Conservation (phyloP, 768 basidiomycete species). For the Tulasnella sp. region DNA sequence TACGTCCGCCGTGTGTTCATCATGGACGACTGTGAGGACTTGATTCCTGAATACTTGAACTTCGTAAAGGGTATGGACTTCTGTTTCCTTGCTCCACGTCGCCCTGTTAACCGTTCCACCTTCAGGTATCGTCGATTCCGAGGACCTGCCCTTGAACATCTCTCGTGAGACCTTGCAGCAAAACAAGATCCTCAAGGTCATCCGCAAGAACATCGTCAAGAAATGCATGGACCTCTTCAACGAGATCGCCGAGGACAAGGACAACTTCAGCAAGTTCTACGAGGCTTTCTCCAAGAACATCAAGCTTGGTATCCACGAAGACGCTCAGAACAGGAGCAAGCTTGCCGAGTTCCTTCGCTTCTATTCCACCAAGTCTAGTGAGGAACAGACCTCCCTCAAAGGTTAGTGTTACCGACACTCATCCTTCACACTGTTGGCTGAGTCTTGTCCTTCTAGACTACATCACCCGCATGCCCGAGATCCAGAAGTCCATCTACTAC, state of each 20-base stretch:
- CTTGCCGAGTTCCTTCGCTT: slow-evolving; percentile 98
- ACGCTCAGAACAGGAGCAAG: slow-evolving; percentile 97
- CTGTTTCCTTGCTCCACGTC: not conserved
- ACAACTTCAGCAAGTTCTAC: slow-evolving; percentile 95
- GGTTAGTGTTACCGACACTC: slow-evolving; percentile 36
- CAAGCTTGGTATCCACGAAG: slow-evolving; percentile 99
- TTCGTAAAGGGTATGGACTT: slow-evolving; percentile 72
- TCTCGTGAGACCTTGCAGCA: slow-evolving; percentile 99
- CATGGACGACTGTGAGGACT: slow-evolving; percentile 99
- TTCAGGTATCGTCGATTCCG: slow-evolving; percentile 85
- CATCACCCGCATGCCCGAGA: slow-evolving; percentile 98
- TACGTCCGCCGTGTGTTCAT: slow-evolving; percentile 99
- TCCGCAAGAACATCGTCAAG: slow-evolving; percentile 98
- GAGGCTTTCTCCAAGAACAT: slow-evolving; percentile 98
- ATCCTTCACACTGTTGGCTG: not conserved
- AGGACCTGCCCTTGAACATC: slow-evolving; percentile 99
- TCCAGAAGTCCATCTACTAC: slow-evolving; percentile 99
- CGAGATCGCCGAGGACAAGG: slow-evolving; percentile 99
- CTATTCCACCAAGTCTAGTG: slow-evolving; percentile 86
- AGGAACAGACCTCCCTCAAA: slow-evolving; percentile 89
- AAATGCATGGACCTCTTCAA: slow-evolving; percentile 88
- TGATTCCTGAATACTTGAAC: slow-evolving; percentile 99
- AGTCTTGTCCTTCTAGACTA: slow-evolving; percentile 49
- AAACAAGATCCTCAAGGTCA: slow-evolving; percentile 99
- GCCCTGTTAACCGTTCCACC: not conserved